Conservation (phyloP, 1,139 yeast genomes). For the Blastobotrys ciferrii region DNA sequence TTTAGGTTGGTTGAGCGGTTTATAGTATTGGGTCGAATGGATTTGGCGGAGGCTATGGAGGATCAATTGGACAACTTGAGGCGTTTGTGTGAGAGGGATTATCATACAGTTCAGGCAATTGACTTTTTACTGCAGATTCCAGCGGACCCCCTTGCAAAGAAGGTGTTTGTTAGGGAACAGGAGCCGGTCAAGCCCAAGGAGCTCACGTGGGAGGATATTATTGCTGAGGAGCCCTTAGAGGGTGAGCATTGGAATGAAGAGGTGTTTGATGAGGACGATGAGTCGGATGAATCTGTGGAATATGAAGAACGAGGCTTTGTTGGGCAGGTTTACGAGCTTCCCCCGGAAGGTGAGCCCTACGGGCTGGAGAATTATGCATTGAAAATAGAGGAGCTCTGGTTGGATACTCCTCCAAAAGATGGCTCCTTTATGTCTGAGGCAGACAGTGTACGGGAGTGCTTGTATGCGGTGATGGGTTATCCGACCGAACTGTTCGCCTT, state of each 20-base stretch:
- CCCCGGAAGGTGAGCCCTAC: slow-evolving; percentile 8
- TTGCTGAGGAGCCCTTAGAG: slow-evolving; percentile 27
- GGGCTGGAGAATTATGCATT: slow-evolving; percentile 2
- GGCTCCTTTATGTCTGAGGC: slow-evolving; percentile 17
- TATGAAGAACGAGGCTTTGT: slow-evolving; percentile 2
- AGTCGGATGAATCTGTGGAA: slow-evolving; percentile 5
- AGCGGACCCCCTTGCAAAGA: slow-evolving; percentile 7
- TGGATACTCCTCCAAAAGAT: no score
- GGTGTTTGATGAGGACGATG: slow-evolving; percentile 10
- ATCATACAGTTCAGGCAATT: slow-evolving; percentile 18
- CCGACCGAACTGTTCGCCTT: slow-evolving; percentile 15
- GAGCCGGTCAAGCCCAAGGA: background rate
- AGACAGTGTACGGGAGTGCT: slow-evolving; percentile 23
- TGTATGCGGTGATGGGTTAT: slow-evolving; percentile 22
- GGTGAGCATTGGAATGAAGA: slow-evolving; percentile 28
- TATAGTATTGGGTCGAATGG: slow-evolving; percentile 28
- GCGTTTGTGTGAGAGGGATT: slow-evolving; percentile 10
- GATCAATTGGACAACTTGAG: slow-evolving; percentile 20
- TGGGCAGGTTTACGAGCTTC: slow-evolving; percentile 10
- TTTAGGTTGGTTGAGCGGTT: slow-evolving; percentile 26
- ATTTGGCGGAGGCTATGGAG: slow-evolving; percentile 26
- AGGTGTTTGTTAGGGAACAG: background rate
- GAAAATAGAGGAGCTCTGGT: background rate
- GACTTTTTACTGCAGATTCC: slow-evolving; percentile 24
- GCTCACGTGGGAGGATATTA: slow-evolving; percentile 29